Evolutionary conservation across 192 early-diverging fungal species (phyloP).

Genomic region (Rhizoclosmatium sp.): DNA sequence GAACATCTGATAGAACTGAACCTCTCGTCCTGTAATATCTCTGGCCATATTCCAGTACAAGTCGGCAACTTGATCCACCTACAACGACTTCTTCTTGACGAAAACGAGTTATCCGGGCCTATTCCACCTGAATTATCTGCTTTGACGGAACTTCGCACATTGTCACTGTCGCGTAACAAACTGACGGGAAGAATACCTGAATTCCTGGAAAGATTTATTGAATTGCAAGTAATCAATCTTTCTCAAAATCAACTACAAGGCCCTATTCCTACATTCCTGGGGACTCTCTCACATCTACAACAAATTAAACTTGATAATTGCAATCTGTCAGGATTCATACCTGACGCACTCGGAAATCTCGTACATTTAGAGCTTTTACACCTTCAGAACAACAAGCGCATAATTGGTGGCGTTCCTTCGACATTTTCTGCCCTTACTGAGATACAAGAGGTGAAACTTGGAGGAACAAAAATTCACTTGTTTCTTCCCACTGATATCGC

Average conservation of each 20-base stretch:
- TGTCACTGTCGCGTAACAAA: not conserved
- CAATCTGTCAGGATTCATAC: too few relatives aligned
- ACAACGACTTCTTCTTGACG: not conserved
- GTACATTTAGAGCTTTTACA: not conserved
- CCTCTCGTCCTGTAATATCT: not conserved
- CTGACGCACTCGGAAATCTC: not conserved
- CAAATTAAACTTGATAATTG: too few relatives aligned
- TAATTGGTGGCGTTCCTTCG: not conserved
- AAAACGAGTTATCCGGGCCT: not conserved
- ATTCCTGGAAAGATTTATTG: not conserved
- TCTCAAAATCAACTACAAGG: not conserved
- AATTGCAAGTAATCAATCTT: not conserved
- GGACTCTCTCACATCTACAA: not conserved
- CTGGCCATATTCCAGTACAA: not conserved
- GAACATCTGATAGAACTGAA: not conserved
- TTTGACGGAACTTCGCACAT: not conserved
- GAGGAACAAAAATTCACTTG: not conserved
- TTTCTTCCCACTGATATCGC: not conserved
- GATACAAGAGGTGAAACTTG: not conserved
- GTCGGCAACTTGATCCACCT: not conserved
- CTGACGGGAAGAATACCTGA: conserved; percentile 14
- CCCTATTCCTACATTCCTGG: not conserved
- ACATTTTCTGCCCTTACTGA: not conserved
- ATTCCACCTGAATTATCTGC: not conserved
- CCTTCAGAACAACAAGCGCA: not conserved